Conservation (phyloP, 1,284 basidiomycete species). For the Pholiota adiposa region DNA sequence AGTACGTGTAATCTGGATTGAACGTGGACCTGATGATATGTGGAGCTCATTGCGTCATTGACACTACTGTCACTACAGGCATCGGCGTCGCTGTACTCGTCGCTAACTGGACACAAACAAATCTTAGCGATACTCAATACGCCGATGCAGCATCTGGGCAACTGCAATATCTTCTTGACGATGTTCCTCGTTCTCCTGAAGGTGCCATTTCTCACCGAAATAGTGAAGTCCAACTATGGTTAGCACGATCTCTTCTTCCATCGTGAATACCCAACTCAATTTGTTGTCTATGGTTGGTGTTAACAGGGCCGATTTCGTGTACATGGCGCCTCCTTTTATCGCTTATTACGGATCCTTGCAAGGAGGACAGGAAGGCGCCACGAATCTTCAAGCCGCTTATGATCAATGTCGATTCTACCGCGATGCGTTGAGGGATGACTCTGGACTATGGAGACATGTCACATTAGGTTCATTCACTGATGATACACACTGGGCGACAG, state of each 20-base stretch:
- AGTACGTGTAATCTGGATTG: too few relatives aligned
- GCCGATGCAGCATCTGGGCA: slow-evolving; percentile 55
- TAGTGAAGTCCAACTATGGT: slow-evolving; percentile 59
- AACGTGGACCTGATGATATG: slow-evolving; percentile 12
- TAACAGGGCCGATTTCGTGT: slow-evolving; percentile 60
- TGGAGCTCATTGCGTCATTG: slow-evolving; percentile 5
- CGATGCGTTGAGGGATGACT: slow-evolving; percentile 44
- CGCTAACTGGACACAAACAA: slow-evolving; percentile 55
- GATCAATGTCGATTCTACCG: slow-evolving; percentile 72
- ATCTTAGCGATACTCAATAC: slow-evolving; percentile 45
- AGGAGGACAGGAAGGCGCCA: slow-evolving; percentile 42
- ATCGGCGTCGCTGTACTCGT: slow-evolving; percentile 66
- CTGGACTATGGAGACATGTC: slow-evolving; percentile 60
- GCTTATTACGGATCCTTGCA: slow-evolving; percentile 69
- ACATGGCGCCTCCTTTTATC: slow-evolving; percentile 82
- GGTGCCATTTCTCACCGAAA: slow-evolving; percentile 73
- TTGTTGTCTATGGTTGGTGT: too few relatives aligned
- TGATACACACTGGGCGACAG: slow-evolving; percentile 57
- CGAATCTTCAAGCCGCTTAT: slow-evolving; percentile 63
- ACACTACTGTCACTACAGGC: slow-evolving; percentile 32
- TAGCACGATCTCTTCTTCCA: slow-evolving; percentile 15
- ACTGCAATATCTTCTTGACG: slow-evolving; percentile 61
- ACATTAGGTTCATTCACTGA: slow-evolving; percentile 48
- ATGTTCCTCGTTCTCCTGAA: slow-evolving; percentile 54
- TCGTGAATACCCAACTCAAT: too few relatives aligned